Base-by-base conservation (phyloP, 768 basidiomycete genomes). In the Kwoniella pini region DNA sequence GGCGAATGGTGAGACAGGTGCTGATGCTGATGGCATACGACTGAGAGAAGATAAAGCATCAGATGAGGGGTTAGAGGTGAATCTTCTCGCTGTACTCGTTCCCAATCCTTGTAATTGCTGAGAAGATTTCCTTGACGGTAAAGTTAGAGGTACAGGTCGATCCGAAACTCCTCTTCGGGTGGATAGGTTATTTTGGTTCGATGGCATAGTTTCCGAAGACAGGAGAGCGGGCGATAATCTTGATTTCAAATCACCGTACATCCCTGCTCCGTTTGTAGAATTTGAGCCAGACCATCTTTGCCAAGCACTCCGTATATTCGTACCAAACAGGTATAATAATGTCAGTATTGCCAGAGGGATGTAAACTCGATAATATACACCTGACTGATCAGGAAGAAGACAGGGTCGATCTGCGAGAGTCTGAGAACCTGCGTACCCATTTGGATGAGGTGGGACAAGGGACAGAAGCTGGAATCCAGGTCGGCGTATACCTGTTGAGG, bases 381-480 rank as follows among this genome's bases (percentile, higher is more conserved):
- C 82, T 44, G 90, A 75, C 71, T 95, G 92, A 77, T 92, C 86
- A 0, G 94, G 95, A 57, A 98, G 83, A 42, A 87, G 72, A 79
- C 94, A 97, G 12, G 85, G 85, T 6, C 79, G 72, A 64, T 91
- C 86, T 46, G 84, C 83, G 81, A 82, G 70, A 0, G 86, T 85
- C 6, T 24, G 77, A 61, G 54, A 71, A 57, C 51, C 19, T 15
- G 67, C 19, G 60, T 69, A 42, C 30, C 50, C 80, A 3, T 78
- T 81, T 30, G 80, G 68, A 55, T 66, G 79, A 6, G 72, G 67
- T 22, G 82, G 82, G 45, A 80, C 81, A 22, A 98, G 83, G 1
- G 92, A 89, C 43, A 98, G 83, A 19, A 98, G 83, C 68, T 95
- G 91, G 79, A 93, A 92, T 40, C 92, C 95, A 5, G 95, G 93